Conservation (phyloP, 306 rosid species). For the Rosa chinensis region DNA sequence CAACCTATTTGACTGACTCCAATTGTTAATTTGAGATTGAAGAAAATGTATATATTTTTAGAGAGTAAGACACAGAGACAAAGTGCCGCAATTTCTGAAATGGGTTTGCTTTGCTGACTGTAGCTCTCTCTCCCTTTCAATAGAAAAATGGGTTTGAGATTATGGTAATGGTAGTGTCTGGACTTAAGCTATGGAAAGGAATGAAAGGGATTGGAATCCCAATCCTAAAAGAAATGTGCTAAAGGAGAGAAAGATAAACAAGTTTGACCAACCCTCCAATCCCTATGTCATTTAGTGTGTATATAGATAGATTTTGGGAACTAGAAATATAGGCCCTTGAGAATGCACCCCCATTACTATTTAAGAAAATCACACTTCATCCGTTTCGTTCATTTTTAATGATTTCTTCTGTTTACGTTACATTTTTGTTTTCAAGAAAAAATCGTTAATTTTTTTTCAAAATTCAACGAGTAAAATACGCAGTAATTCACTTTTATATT, state of each 20-base stretch:
- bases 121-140: constrained; percentile 31
- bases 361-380: too few relatives aligned
- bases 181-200: constrained; percentile 29
- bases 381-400: too few relatives aligned
- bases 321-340: constrained; percentile 42
- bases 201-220: constrained; percentile 67
- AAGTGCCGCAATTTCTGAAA: constrained; percentile 48
- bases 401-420: too few relatives aligned
- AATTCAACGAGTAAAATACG: too few relatives aligned
- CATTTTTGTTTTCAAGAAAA: too few relatives aligned
- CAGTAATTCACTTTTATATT: too few relatives aligned
- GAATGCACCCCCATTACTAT: constrained; percentile 26
- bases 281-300: constrained; percentile 23
- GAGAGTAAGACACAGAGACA: constrained; percentile 23
- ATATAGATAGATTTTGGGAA: neutral
- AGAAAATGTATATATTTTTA: neutral
- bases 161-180: neutral
- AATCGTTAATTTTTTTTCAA: too few relatives aligned
- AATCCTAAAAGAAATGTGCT: constrained; percentile 36
- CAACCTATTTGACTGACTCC: neutral
- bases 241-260: constrained; percentile 33
- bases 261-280: constrained; percentile 62
- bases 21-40: neutral
- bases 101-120: constrained; percentile 46
- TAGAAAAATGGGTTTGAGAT: constrained; percentile 36